phyloP scores from a whole-genome alignment of 208 protist genomes.

The Ichthyophonus hoferi region DNA sequence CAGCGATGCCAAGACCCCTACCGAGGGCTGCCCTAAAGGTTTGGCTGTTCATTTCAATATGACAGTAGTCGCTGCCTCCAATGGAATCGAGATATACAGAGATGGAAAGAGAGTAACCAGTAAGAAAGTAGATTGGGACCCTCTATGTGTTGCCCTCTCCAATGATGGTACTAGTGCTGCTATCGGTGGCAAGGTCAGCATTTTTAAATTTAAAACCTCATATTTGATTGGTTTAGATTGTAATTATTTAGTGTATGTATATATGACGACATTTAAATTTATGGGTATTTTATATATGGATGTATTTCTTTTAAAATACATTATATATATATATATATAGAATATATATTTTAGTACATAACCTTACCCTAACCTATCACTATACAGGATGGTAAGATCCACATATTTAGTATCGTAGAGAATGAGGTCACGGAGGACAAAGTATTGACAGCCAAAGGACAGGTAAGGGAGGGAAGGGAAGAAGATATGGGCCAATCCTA shows the following conservation, averaged over 20 bases:
- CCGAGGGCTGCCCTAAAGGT: neutral
- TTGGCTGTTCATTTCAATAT: neutral
- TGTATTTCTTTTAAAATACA: too few species aligned
- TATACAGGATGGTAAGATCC: neutral
- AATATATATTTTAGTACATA: too few species aligned
- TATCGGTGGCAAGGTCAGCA: constrained; percentile 49
- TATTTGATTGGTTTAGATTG: too few species aligned
- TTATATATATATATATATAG: too few species aligned
- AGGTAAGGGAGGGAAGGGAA: neutral
- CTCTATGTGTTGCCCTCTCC: neutral
- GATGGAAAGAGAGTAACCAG: constrained; percentile 18
- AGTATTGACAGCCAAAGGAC: neutral
- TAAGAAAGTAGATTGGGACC: neutral
- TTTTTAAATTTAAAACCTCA: too few species aligned
- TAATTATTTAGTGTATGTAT: too few species aligned
- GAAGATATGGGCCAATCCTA: neutral
- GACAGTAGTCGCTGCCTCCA: neutral
- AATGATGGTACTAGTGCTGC: constrained; percentile 1
- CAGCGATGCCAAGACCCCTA: neutral
- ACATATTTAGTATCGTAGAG: neutral
- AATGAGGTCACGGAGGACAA: neutral
- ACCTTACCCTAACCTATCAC: too few species aligned
- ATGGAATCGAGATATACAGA: constrained; percentile 18
- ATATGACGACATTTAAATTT: too few species aligned
- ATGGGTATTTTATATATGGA: too few species aligned